A percentile compares a stretch with the other conserved stretches of the same genome.
These are phyloP conservation scores for Podaxis sp. DNA, from an alignment of 768 basidiomycete species.

Conservation along the genomic window DNA sequence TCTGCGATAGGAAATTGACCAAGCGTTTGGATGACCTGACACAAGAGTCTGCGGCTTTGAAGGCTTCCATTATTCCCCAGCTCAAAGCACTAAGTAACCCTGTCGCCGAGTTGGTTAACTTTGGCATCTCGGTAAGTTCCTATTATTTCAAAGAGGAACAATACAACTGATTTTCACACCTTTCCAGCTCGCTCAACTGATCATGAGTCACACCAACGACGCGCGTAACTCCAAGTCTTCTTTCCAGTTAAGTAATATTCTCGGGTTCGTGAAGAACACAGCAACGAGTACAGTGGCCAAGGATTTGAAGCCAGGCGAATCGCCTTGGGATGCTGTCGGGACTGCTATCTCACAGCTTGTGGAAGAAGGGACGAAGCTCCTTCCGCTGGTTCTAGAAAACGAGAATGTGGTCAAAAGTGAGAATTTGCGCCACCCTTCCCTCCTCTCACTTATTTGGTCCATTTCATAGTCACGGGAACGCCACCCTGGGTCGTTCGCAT, in stretches of 20 bases:
- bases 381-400: conserved; percentile 67
- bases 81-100: conserved; percentile 68
- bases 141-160: background rate
- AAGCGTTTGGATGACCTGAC: conserved; percentile 81
- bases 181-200: conserved; percentile 78
- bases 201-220: conserved; percentile 82
- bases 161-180: background rate
- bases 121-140: conserved; percentile 76
- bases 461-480: conserved; percentile 54
- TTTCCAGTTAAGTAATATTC: conserved; percentile 69
- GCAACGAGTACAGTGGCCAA: conserved; percentile 69
- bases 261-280: conserved; percentile 69
- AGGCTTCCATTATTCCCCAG: conserved; percentile 64
- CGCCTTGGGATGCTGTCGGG: conserved; percentile 76
- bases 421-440: conserved; percentile 19
- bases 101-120: conserved; percentile 81
- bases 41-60: conserved; percentile 67
- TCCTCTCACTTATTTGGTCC: background rate
- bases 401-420: conserved; percentile 79
- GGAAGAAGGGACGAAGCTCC: conserved; percentile 62
- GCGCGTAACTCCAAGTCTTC: conserved; percentile 72
- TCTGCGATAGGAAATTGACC: conserved; percentile 68
- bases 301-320: conserved; percentile 56
- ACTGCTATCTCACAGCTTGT: conserved; percentile 66
- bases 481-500: conserved; percentile 86